Percentiles rank a stretch among this genome's conserved stretches.
Evolutionary conservation across 495 filamentous ascomycete genomes (phyloP).

Genomic region (Pyrenopolyporus hunteri): DNA sequence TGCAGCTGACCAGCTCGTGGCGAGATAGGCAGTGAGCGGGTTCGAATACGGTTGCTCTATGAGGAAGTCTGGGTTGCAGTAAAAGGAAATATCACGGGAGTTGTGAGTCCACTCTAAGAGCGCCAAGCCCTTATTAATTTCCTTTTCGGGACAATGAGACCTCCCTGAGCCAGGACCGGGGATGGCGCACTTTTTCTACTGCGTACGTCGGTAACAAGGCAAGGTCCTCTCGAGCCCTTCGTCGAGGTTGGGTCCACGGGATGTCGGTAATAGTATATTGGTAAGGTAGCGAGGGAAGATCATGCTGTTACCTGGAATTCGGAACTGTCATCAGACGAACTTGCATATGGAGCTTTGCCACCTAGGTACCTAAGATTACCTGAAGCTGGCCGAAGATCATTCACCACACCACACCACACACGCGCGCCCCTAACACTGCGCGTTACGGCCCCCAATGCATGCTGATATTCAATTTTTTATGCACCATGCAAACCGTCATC

Average conservation of each 20-base stretch:
- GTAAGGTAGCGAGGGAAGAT: slow-evolving; percentile 26
- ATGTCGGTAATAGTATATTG: slow-evolving; percentile 19
- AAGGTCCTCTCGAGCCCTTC: no score
- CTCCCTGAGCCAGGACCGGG: slow-evolving; percentile 6
- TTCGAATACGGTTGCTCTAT: slow-evolving; percentile 15
- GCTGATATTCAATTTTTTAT: slow-evolving; percentile 16
- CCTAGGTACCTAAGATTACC: not conserved
- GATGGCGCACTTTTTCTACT: slow-evolving; percentile 21
- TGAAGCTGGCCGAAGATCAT: slow-evolving; percentile 32
- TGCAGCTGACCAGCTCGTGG: slow-evolving; percentile 25
- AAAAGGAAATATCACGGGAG: slow-evolving; percentile 35
- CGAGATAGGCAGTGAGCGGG: slow-evolving; percentile 19
- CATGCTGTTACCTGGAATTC: slow-evolving; percentile 37
- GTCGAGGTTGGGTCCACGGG: slow-evolving; percentile 23
- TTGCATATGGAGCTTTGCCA: slow-evolving; percentile 33
- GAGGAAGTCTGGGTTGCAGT: slow-evolving; percentile 32
- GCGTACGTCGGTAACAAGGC: slow-evolving; percentile 17
- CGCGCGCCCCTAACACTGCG: slow-evolving; percentile 3
- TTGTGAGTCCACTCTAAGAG: slow-evolving; percentile 17
- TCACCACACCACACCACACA: slow-evolving; percentile 21
- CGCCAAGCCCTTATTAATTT: slow-evolving; percentile 25
- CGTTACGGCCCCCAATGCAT: slow-evolving; percentile 3
- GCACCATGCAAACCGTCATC: slow-evolving; percentile 10
- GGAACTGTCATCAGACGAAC: slow-evolving; percentile 39
- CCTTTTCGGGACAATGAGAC: slow-evolving; percentile 28